phyloP scores from a whole-genome alignment of 768 basidiomycete genomes.

The Boletus sp. region DNA sequence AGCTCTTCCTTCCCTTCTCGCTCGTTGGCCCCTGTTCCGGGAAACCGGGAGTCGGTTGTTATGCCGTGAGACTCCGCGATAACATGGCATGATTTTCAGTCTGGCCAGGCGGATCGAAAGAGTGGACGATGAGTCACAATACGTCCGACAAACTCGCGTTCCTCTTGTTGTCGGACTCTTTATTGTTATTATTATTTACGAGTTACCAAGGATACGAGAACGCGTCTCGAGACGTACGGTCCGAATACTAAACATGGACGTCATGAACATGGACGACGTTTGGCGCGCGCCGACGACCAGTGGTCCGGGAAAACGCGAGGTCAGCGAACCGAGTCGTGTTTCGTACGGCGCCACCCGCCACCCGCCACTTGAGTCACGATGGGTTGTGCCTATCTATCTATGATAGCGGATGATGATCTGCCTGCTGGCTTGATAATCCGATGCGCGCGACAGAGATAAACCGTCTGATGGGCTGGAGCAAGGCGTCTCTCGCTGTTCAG shows the following conservation, averaged over 20 bases:
- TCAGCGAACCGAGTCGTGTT: neutral
- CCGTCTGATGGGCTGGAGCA: neutral
- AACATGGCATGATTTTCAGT: neutral
- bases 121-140: neutral
- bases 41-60: neutral
- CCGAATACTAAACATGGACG: neutral
- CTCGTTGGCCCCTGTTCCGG: neutral
- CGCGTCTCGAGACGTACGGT: neutral
- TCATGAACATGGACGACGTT: neutral
- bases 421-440: slow-evolving; percentile 13
- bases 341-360: neutral
- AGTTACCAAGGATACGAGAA: neutral
- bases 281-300: neutral
- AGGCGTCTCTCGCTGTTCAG: too few relatives aligned
- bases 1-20: neutral
- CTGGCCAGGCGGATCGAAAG: neutral
- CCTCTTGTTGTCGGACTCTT: neutral
- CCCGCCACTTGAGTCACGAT: neutral
- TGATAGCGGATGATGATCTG: neutral
- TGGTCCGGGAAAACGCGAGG: too few relatives aligned
- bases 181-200: neutral
- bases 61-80: neutral
- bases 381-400: slow-evolving; percentile 8
- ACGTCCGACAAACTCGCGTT: slow-evolving; percentile 4
- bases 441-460: slow-evolving; percentile 2